These are phyloP conservation scores for Clavaria fumosa DNA, from an alignment of 768 basidiomycete species.

Conservation along the genomic window DNA sequence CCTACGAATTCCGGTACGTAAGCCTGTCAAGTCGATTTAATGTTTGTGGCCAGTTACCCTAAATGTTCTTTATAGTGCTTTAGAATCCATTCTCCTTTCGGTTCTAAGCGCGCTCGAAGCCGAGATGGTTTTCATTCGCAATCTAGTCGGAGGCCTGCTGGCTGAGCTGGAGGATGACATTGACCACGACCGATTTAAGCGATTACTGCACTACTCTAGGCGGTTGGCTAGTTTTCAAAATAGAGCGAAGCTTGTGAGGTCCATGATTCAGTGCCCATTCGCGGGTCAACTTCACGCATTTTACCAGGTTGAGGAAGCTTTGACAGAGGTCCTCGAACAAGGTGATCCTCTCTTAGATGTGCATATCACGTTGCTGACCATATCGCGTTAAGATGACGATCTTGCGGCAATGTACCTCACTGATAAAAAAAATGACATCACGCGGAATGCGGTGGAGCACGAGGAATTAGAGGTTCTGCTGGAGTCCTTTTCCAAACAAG, in stretches of 20 bases:
- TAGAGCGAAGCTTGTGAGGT: constrained; percentile 62
- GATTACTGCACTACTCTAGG: constrained; percentile 83
- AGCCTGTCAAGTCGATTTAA: constrained; percentile 9
- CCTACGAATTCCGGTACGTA: constrained; percentile 74
- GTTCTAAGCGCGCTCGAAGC: constrained; percentile 88
- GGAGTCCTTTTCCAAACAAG: constrained; percentile 93
- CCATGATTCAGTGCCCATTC: neutral
- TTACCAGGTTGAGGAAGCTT: constrained; percentile 65
- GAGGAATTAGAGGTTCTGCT: constrained; percentile 86
- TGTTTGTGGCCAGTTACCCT: no score
- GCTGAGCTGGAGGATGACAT: constrained; percentile 93
- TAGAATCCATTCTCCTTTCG: constrained; percentile 86
- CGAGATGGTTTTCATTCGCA: constrained; percentile 89
- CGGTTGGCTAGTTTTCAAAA: constrained; percentile 82
- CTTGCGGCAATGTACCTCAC: constrained; percentile 90
- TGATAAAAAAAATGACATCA: constrained; percentile 52
- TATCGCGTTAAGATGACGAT: constrained; percentile 60
- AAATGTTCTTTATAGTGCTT: constrained; percentile 45
- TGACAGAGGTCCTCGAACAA: constrained; percentile 86
- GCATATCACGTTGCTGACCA: constrained; percentile 3
- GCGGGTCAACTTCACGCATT: neutral
- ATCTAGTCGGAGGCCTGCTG: constrained; percentile 76
- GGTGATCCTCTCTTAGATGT: constrained; percentile 27
- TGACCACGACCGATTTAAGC: constrained; percentile 86
- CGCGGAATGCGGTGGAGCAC: constrained; percentile 64